Percentiles rank a stretch among this genome's conserved stretches.
phyloP scores from a whole-genome alignment of 805 yeast genomes.

The Barnettozyma populi region DNA sequence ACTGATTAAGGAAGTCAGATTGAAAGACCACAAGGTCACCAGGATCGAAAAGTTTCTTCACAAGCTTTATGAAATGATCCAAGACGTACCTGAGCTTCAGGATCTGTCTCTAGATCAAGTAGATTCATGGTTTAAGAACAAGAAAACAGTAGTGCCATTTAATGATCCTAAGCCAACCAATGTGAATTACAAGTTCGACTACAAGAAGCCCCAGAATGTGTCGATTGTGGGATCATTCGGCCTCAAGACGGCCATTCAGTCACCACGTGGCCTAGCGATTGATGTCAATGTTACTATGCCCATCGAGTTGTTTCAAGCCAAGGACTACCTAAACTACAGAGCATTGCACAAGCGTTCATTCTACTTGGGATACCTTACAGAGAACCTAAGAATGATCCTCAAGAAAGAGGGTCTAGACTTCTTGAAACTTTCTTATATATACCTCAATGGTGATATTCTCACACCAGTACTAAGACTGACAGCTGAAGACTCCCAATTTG shows the following conservation, averaged over 20 bases:
- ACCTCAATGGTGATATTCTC: constrained; percentile 68
- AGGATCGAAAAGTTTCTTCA: constrained; percentile 72
- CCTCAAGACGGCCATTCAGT: constrained; percentile 69
- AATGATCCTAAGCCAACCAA: constrained; percentile 84
- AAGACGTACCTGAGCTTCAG: constrained; percentile 53
- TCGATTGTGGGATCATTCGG: constrained; percentile 88
- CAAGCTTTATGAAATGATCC: constrained; percentile 62
- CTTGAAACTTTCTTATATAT: constrained; percentile 53
- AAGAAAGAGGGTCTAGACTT: constrained; percentile 47
- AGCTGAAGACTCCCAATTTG: constrained; percentile 43
- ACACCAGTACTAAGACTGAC: constrained; percentile 69
- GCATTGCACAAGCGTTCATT: constrained; percentile 87
- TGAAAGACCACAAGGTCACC: constrained; percentile 63
- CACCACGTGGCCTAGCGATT: constrained; percentile 57
- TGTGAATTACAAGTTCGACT: constrained; percentile 67
- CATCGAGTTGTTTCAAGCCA: constrained; percentile 61
- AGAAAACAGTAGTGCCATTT: constrained; percentile 67
- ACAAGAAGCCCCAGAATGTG: constrained; percentile 63
- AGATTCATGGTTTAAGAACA: constrained; percentile 44
- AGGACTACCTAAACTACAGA: constrained; percentile 87
- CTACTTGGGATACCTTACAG: constrained; percentile 74
- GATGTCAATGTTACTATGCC: constrained; percentile 89
- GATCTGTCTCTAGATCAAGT: constrained; percentile 54
- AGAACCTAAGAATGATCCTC: constrained; percentile 49
- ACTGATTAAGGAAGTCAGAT: constrained; percentile 68